Conservation (phyloP, 257 asterid genomes). For the Petrea volubilis region DNA sequence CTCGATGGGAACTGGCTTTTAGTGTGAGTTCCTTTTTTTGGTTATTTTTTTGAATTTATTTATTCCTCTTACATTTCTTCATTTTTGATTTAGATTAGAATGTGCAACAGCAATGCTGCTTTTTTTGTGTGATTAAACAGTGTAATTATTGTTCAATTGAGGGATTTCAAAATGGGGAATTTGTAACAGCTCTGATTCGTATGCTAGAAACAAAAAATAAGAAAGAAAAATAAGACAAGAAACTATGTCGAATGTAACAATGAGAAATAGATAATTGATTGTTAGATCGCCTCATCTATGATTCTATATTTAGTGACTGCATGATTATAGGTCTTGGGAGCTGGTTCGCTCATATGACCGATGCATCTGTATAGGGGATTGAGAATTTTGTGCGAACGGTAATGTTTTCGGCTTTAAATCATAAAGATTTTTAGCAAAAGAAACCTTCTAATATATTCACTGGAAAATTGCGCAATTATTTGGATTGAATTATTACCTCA, state of each 20-base stretch:
- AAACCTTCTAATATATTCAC: too few relatives aligned
- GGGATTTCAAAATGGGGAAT: background rate
- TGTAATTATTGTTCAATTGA: background rate
- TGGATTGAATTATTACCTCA: too few relatives aligned
- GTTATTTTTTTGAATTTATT: background rate
- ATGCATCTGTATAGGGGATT: background rate
- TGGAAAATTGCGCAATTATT: too few relatives aligned
- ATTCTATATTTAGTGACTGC: background rate
- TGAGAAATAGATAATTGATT: background rate
- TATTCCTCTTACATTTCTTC: background rate
- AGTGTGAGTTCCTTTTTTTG: conserved; percentile 50
- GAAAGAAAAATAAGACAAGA: background rate
- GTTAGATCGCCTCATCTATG: background rate
- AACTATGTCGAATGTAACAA: background rate
- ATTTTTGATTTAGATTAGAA: background rate
- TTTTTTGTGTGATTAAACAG: background rate
- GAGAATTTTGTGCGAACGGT: too few relatives aligned
- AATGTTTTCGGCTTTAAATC: too few relatives aligned
- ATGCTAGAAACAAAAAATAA: too few relatives aligned
- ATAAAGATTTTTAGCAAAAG: too few relatives aligned
- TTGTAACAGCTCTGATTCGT: background rate
- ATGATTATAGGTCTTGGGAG: too few relatives aligned
- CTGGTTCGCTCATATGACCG: too few relatives aligned
- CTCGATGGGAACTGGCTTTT: conserved; percentile 93
- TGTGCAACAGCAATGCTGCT: background rate